Percentiles rank a stretch among this genome's conserved stretches.
These are phyloP conservation scores for Scheffersomyces stambukii DNA, from an alignment of 1,139 yeast species.

Conservation along the genomic window DNA sequence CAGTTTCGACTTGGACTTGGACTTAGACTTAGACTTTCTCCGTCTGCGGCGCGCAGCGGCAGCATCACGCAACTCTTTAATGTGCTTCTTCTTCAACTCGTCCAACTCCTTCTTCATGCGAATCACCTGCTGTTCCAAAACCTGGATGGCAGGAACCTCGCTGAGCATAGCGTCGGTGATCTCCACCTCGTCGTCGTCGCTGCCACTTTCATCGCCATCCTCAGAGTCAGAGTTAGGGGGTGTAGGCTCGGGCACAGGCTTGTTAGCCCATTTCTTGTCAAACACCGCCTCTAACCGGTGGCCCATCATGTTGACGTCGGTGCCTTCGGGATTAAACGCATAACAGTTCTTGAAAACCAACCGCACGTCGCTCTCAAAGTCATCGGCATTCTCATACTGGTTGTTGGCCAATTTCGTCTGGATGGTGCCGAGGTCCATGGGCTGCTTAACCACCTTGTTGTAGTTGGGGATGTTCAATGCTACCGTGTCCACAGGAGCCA, in stretches of 20 bases:
- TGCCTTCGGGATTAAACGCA: constrained; percentile 89
- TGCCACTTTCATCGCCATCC: constrained; percentile 42
- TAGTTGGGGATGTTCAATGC: constrained; percentile 92
- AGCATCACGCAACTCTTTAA: constrained; percentile 54
- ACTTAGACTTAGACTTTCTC: constrained; percentile 14
- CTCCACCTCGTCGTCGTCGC: constrained; percentile 56
- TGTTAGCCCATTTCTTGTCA: constrained; percentile 83
- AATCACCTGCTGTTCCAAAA: constrained; percentile 78
- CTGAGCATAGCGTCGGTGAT: constrained; percentile 71
- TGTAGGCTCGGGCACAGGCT: constrained; percentile 72
- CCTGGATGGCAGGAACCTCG: constrained; percentile 80
- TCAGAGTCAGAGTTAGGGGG: constrained; percentile 33
- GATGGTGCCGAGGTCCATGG: constrained; percentile 93
- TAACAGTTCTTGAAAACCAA: constrained; percentile 87
- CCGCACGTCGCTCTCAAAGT: constrained; percentile 78
- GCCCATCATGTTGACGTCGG: constrained; percentile 95
- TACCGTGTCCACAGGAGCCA: constrained; percentile 93
- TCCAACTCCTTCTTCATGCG: constrained; percentile 85
- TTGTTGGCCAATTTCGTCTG: constrained; percentile 77
- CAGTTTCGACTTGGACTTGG: constrained; percentile 4
- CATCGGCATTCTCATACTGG: constrained; percentile 84
- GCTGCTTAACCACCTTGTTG: constrained; percentile 76
- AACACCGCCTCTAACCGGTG: constrained; percentile 82
- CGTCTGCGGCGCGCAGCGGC: constrained; percentile 41
- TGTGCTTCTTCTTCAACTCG: constrained; percentile 64